Conservation (phyloP, 2,329 filamentous ascomycete genomes). For the Aureobasidium vineae region DNA sequence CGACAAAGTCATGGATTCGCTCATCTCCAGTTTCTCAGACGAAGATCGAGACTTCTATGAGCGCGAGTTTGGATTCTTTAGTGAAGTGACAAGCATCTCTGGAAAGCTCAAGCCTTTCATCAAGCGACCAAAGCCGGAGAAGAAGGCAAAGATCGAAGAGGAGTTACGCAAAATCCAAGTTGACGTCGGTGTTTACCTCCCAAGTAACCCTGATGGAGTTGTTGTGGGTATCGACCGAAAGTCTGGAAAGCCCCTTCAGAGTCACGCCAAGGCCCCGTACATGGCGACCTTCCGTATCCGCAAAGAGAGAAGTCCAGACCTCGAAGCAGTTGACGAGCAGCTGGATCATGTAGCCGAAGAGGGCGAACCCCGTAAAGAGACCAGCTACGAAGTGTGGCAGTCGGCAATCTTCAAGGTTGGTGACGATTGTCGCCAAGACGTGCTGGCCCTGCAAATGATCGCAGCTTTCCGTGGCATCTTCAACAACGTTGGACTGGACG, state of each 20-base stretch:
- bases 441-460: conserved; percentile 96
- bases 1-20: conserved; percentile 80
- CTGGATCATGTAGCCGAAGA: conserved; percentile 36
- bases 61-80: conserved; percentile 96
- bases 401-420: conserved; percentile 99
- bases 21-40: conserved; percentile 76
- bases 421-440: conserved; percentile 96
- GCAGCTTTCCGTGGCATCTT: conserved; percentile 97
- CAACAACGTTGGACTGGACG: conserved; percentile 88
- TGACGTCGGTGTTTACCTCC: conserved; percentile 94
- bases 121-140: conserved; percentile 88
- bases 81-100: conserved; percentile 91
- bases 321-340: conserved; percentile 51
- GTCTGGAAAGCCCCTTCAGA: conserved; percentile 94
- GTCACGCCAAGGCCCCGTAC: conserved; percentile 96
- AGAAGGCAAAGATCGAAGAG: conserved; percentile 99
- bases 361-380: conserved; percentile 39
- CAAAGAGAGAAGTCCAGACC: conserved; percentile 61
- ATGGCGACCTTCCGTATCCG: conserved; percentile 99
- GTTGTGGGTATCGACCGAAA: conserved; percentile 98
- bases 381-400: conserved; percentile 93
- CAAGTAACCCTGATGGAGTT: conserved; percentile 93
- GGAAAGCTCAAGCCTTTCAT: conserved; percentile 94
- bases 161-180: conserved; percentile 96
- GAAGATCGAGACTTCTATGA: conserved; percentile 86